These are phyloP conservation scores for Apiospora sp. DNA, from an alignment of 2,329 filamentous ascomycete species.

Conservation along the genomic window DNA sequence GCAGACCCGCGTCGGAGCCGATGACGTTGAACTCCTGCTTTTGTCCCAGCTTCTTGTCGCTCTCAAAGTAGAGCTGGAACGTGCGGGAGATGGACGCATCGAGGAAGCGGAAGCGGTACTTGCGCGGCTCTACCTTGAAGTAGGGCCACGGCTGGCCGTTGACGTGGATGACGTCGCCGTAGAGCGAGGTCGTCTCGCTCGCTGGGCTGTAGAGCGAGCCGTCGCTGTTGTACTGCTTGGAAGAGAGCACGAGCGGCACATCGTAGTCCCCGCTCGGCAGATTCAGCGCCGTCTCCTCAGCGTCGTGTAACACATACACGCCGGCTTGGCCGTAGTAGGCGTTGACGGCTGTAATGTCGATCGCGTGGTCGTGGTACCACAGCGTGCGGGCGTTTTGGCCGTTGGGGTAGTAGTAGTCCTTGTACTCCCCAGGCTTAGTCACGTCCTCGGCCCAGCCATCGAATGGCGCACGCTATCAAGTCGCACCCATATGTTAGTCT, in stretches of 20 bases:
- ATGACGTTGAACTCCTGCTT: conserved; percentile 60
- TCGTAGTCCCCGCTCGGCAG: conserved; percentile 62
- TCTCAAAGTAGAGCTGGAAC: conserved; percentile 56
- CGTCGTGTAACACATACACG: conserved; percentile 61
- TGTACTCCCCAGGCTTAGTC: conserved; percentile 60
- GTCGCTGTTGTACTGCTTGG: conserved; percentile 60
- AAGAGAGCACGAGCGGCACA: conserved; percentile 56
- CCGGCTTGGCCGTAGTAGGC: conserved; percentile 66
- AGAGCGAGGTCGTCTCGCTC: conserved; percentile 55
- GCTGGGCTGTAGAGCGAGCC: conserved; percentile 57
- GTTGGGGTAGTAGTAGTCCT: conserved; percentile 68
- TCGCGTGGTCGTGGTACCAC: conserved; percentile 63
- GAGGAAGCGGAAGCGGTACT: conserved; percentile 65
- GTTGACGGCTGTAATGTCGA: conserved; percentile 58
- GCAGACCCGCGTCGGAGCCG: conserved; percentile 61
- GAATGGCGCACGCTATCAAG: conserved; percentile 48
- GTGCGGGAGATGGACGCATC: conserved; percentile 56
- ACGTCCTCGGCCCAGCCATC: conserved; percentile 64
- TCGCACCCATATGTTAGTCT: not conserved
- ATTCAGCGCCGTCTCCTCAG: conserved; percentile 54
- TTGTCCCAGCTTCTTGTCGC: conserved; percentile 39
- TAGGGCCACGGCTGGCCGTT: conserved; percentile 68
- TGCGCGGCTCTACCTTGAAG: conserved; percentile 63
- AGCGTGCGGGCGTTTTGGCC: conserved; percentile 58
- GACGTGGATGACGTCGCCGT: conserved; percentile 65